A percentile compares a stretch with the other conserved stretches of the same genome.
Conservation (phyloP, 2,329 filamentous ascomycete genomes). For the Plectosphaerella cucumerina region DNA sequence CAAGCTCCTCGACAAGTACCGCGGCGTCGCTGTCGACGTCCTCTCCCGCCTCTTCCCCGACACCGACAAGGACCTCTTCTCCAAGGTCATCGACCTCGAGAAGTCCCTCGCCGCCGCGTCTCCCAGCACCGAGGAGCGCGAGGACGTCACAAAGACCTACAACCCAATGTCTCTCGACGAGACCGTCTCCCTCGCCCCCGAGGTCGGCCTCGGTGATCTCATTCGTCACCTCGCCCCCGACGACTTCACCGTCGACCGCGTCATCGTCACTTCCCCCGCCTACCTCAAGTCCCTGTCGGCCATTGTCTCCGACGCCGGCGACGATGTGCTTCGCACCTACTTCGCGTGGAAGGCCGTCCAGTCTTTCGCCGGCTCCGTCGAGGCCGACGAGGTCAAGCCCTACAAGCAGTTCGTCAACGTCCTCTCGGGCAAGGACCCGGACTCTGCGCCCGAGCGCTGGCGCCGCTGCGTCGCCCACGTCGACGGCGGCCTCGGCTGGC, state of each 20-base stretch:
- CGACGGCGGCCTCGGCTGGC: conserved; percentile 60
- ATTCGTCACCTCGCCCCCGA: conserved; percentile 48
- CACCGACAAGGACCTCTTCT: conserved; percentile 32
- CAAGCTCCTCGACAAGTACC: conserved; percentile 47
- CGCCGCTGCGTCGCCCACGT: conserved; percentile 57
- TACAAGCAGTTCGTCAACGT: conserved; percentile 57
- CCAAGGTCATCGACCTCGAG: conserved; percentile 50
- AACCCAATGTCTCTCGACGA: conserved; percentile 58
- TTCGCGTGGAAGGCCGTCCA: conserved; percentile 61
- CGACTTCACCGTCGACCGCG: conserved; percentile 42
- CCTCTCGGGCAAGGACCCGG: conserved; percentile 56
- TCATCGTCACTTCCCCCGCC: conserved; percentile 56
- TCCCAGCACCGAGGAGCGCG: conserved; percentile 51
- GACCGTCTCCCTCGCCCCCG: conserved; percentile 49
- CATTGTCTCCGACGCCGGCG: conserved; percentile 48
- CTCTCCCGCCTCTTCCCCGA: conserved; percentile 25
- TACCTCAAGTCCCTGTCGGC: conserved; percentile 56
- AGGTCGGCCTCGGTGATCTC: conserved; percentile 49
- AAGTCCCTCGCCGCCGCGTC: conserved; percentile 56
- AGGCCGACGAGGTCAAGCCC: conserved; percentile 56
- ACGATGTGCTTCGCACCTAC: conserved; percentile 56
- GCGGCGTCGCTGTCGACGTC: conserved; percentile 18
- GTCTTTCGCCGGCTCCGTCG: conserved; percentile 45
- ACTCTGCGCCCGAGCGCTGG: conserved; percentile 62
- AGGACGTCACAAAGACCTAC: conserved; percentile 64